Base-by-base conservation (phyloP, 495 filamentous ascomycete genomes). In the Neurospora sublineolata region DNA sequence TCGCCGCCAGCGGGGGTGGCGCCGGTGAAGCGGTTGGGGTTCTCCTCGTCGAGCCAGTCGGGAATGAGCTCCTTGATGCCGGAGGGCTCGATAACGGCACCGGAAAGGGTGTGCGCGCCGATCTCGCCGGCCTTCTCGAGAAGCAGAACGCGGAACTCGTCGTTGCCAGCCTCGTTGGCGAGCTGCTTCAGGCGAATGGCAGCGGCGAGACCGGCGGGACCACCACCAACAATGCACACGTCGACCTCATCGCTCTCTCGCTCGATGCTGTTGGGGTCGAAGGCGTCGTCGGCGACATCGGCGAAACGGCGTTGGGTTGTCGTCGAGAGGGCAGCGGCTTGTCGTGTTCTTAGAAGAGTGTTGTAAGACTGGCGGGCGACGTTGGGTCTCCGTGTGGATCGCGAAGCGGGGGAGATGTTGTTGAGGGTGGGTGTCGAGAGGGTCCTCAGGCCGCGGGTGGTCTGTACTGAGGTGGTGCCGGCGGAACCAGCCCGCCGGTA, bases 61-160 rank as follows among this genome's bases (percentile, higher is more conserved):
- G 95, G 95, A 27, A 99, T 83, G 20, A 99, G 87, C 78, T 98
- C 94, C 73, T 96, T 89, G 75, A 99, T 83, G 0, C 94, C 92
- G 10, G 88, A 90, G 1, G 95, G 96, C 79, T 99, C 89, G 72
- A 98, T 91, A 58, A 99, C 95, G 74, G 97, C 97, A 58, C 95
- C 95, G 33, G 94, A 97, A 16, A 99, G 84, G 72, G 97, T 97
- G 79, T 99, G 95, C 30, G 93, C 94, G 39, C 95, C 95, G 69
- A 99, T 81, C 80, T 98, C 95, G 41, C 94, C 93, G 16, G 96
- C 93, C 83, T 99, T 99, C 76, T 99, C 95, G 71, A 99, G 85
- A 36, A 99, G 79, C 60, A 98, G 83, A 36, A 99, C 94, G 20
- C 96, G 88, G 79, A 98, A 97, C 42, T 96, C 94, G 68, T 98